Conservation (phyloP, 371 early-diverging fungal genomes). For the Syncephalastrum sp. region DNA sequence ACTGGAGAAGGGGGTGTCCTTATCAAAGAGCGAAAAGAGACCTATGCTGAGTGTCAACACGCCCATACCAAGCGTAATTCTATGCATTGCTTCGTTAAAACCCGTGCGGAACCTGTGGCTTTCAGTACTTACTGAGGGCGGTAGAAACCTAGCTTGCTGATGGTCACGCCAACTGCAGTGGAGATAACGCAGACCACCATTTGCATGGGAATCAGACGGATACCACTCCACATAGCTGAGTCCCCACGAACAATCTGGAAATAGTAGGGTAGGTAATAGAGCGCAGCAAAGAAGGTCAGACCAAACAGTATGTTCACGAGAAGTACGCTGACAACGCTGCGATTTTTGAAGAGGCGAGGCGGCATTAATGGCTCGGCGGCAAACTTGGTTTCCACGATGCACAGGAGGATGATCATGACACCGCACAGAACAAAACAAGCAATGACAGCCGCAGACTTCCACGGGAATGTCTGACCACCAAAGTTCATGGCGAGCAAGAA, state of each 20-base stretch:
- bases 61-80: conserved; percentile 35
- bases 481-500: conserved; percentile 44
- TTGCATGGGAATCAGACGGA: conserved; percentile 52
- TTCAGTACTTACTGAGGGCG: conserved; percentile 21
- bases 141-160: conserved; percentile 46
- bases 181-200: conserved; percentile 34
- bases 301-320: conserved; percentile 53
- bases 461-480: conserved; percentile 48
- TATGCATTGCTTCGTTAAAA: conserved; percentile 3
- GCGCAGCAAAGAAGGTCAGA: conserved; percentile 47
- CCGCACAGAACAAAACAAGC: conserved; percentile 48
- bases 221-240: conserved; percentile 55
- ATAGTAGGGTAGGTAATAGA: conserved; percentile 70
- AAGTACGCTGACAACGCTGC: conserved; percentile 42
- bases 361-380: conserved; percentile 59
- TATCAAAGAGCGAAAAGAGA: conserved; percentile 25
- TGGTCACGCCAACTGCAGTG: conserved; percentile 34
- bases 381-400: conserved; percentile 42
- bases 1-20: conserved; percentile 23
- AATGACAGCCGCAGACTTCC: conserved; percentile 62
- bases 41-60: conserved; percentile 35
- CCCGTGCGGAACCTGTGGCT: background rate
- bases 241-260: conserved; percentile 69
- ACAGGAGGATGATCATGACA: conserved; percentile 33
- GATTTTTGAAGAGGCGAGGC: conserved; percentile 47